Evolutionary conservation across 2,329 filamentous ascomycete genomes (phyloP), one percentile per base, ranked within the genome.

Genomic region (Talaromyces rugulosus): DNA sequence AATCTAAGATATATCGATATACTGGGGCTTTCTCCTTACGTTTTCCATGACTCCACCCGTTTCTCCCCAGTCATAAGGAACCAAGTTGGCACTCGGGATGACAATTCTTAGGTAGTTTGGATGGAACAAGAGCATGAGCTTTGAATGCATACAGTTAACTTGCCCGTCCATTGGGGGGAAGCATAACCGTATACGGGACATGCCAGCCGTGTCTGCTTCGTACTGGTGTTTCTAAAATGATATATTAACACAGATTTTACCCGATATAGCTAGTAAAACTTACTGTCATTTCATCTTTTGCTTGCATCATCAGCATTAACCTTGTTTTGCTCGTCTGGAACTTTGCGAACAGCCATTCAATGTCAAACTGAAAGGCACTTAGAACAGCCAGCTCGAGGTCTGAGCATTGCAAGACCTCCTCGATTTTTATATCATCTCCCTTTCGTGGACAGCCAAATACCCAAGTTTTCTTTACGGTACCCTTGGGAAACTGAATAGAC

Each of bases 1-100:
- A 53, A 30, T 7, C 16, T 51, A 12, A 51, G 6, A 16, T 27
- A 8, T 11, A 18, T 51, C 8, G 12, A 53, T 53, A 30, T 16
- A 9, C 57, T 2, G 14, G 36, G n/a, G 23, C 16, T 16, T 12
- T 33, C 12, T 44, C 73, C 82, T 62, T 70, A 89, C 88, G 74
- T 96, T 97, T 75, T 97, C 93, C 87, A 96, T 90, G 2, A 87
- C 77, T 1, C 76, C 73, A 1, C 76, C 73, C 1, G 82, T 83
- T 73, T 96, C 91, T 9, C 93, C 94, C 93, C 95, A 98, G 72
- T 99, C 94, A 69, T 90, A 92, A 7, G 86, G 82, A 12, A 90
- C 87, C 56, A 97, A 79, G 69, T 99, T 99, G 1, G 92, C 95
- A 3, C 89, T 94, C 0, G 95, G 92, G 1, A 98, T 81, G 1